Conservation (phyloP, 805 yeast species). For the Lachancea nothofagi region DNA sequence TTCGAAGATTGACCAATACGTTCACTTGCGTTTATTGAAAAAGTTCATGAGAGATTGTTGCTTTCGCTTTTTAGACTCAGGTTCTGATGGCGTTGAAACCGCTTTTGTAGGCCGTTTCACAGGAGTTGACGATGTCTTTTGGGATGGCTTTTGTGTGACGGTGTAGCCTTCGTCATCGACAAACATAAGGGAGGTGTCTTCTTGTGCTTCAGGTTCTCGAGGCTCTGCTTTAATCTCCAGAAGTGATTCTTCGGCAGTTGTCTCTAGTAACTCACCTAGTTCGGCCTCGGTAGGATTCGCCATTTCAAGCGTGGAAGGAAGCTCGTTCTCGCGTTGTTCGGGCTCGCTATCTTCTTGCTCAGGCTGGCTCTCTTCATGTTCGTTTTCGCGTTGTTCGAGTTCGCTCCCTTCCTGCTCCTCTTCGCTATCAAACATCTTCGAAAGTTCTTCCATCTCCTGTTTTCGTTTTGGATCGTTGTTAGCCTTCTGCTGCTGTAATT, state of each 20-base stretch:
- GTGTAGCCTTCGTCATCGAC: slow-evolving; percentile 33
- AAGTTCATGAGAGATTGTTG: slow-evolving; percentile 32
- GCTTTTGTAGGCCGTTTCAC: slow-evolving; percentile 6
- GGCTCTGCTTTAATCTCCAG: slow-evolving; percentile 13
- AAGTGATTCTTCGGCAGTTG: slow-evolving; percentile 31
- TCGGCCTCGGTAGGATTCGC: slow-evolving; percentile 12
- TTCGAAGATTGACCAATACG: no score
- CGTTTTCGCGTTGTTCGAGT: background rate
- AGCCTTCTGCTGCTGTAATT: slow-evolving; percentile 15
- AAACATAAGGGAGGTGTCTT: slow-evolving; percentile 14
- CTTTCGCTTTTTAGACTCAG: slow-evolving; percentile 17
- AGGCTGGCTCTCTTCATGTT: no score
- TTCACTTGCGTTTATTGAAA: slow-evolving; percentile 17
- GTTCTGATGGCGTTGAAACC: background rate
- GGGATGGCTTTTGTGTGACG: slow-evolving; percentile 25
- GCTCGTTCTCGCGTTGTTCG: background rate
- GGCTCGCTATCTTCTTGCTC: no score
- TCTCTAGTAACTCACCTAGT: slow-evolving; percentile 28
- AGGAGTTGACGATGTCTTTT: slow-evolving; percentile 10
- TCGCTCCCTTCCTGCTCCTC: slow-evolving; percentile 6
- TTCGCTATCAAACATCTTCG: slow-evolving; percentile 28
- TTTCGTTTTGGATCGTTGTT: slow-evolving; percentile 23
- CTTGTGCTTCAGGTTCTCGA: background rate
- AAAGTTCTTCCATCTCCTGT: slow-evolving; percentile 28
- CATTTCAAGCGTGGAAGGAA: background rate